Percentiles rank a stretch among this genome's conserved stretches.
These are phyloP conservation scores for Neohortaea acidophila DNA, from an alignment of 495 filamentous ascomycete genomes.

Conservation along the genomic window DNA sequence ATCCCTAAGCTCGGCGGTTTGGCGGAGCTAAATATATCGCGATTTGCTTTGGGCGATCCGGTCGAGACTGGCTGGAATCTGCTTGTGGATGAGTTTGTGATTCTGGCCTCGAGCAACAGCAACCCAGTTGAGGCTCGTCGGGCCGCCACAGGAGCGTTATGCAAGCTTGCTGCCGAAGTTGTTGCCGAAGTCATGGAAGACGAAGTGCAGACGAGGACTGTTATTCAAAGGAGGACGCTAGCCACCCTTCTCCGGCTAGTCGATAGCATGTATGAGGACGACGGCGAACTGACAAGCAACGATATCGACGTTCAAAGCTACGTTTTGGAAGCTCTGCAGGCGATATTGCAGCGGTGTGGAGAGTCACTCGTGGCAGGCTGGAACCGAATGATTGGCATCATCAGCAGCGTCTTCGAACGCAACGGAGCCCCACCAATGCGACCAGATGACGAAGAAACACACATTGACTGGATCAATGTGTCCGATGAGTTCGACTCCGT, in stretches of 20 bases:
- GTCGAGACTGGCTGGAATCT: conserved; percentile 58
- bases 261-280: conserved; percentile 34
- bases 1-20: conserved; percentile 69
- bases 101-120: conserved; percentile 48
- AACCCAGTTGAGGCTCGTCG: conserved; percentile 59
- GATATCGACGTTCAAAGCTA: conserved; percentile 73
- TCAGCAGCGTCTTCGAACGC: conserved; percentile 63
- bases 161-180: conserved; percentile 30
- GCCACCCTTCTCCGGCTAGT: conserved; percentile 47
- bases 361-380: conserved; percentile 70
- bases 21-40: conserved; percentile 59
- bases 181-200: conserved; percentile 13
- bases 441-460: conserved; percentile 19
- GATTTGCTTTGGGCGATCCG: conserved; percentile 49
- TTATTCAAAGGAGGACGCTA: conserved; percentile 56
- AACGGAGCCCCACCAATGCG: not conserved
- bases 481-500: conserved; percentile 35
- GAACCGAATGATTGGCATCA: conserved; percentile 70
- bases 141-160: conserved; percentile 45
- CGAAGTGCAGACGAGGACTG: conserved; percentile 34
- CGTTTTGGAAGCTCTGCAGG: conserved; percentile 64
- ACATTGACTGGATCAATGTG: conserved; percentile 11
- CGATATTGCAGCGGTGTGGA: conserved; percentile 75
- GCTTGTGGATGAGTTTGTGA: conserved; percentile 54
- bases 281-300: conserved; percentile 36